Evolutionary conservation across 768 basidiomycete genomes (phyloP).

Genomic region (Mycena metata): DNA sequence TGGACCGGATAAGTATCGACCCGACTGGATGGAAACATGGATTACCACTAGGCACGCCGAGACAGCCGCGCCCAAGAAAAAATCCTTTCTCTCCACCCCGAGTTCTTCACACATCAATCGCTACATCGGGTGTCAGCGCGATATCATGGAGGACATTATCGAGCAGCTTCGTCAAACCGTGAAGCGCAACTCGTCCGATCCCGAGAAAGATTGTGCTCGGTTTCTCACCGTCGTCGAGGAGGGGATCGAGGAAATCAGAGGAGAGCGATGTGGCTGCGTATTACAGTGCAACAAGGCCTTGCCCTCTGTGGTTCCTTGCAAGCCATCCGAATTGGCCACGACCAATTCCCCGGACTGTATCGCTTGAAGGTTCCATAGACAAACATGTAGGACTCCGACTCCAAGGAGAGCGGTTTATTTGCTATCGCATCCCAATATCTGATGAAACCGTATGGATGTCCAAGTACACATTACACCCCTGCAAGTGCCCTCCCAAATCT

Average conservation of each 20-base stretch:
- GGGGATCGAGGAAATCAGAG: neutral
- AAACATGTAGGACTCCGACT: no score
- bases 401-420: no score
- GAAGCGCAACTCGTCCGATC: neutral
- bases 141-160: slow-evolving; percentile 26
- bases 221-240: slow-evolving; percentile 6
- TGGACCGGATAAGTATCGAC: slow-evolving; percentile 25
- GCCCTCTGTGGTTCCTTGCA: neutral
- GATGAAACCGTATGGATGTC: no score
- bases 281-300: slow-evolving; percentile 5
- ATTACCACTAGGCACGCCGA: neutral
- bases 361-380: no score
- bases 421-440: no score
- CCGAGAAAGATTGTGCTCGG: neutral
- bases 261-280: slow-evolving; percentile 3
- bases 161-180: neutral
- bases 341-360: no score
- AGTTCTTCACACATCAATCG: slow-evolving; percentile 20
- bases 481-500: no score
- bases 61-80: neutral
- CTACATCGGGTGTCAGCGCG: slow-evolving; percentile 28
- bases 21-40: slow-evolving; percentile 19
- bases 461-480: no score
- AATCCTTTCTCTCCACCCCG: neutral
- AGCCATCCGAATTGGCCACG: neutral